Base-by-base conservation (phyloP, 2,329 filamentous ascomycete species). In the Colletotrichum sojae region DNA sequence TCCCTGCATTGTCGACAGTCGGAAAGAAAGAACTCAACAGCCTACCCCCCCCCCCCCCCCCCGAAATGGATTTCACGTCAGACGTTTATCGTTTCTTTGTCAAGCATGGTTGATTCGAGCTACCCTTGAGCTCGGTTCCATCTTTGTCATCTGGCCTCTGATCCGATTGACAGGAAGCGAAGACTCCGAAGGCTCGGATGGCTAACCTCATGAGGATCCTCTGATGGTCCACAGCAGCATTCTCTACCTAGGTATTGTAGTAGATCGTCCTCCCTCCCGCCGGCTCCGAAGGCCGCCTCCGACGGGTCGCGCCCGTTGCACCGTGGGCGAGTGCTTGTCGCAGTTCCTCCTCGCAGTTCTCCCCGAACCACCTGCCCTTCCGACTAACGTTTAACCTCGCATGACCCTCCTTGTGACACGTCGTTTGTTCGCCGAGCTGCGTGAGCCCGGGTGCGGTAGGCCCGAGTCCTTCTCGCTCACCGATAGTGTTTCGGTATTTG, bases 141-240 rank as follows among this genome's bases (percentile, higher is more conserved):
- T 60, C 36, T 20, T 62, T 62, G 15, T 55, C 62, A 45, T 69
- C 55, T 49, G 61, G 49, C 66, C 55, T 51, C 39, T 56, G 39
- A 39, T 40, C 55, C 25, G 66, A 66, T 66, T 39, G 49, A 62
- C 49, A 60, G 27, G 45, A 40, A 31, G 43, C 36, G 22, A 55
- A 66, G 36, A n/a, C 62, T 69, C 66, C 36, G 22, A 55, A 66
- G 36, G 22, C 62, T 69, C 66, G 66, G 66, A 55, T 66, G 66
- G 63, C 27, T 60, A 66, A 49, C 62, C 66, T 66, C 51, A 45
- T 66, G 18, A 25, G 31, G 55, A 55, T 36, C 46, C 25, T 49
- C 59, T 40, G 49, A 25, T 51, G 40, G 10, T 51, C 31, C 27
- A 31, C 15, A n/a, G n/a, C 36, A 43, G 10, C 25, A 10, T 43